Conservation (phyloP, 2,329 filamentous ascomycete species). For the Alternaria atra region DNA sequence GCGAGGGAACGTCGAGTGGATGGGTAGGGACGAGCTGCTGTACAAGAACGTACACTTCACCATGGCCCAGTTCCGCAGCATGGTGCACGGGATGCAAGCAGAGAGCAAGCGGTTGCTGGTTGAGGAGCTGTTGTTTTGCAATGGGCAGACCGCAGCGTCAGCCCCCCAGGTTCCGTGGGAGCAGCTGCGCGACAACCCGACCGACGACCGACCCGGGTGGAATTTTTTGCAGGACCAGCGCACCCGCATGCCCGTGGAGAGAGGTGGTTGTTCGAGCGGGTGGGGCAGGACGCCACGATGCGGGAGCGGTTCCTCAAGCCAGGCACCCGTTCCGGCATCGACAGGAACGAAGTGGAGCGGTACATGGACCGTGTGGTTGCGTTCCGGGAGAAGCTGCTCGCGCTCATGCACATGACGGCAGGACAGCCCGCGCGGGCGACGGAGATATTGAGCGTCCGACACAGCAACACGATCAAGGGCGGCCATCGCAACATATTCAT, state of each 20-base stretch:
- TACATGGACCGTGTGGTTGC: slow-evolving; percentile 17
- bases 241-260: too few relatives aligned
- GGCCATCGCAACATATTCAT: slow-evolving; percentile 27
- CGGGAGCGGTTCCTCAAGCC: slow-evolving; percentile 11
- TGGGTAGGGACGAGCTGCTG: neutral
- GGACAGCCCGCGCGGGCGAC: slow-evolving; percentile 12
- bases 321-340: neutral
- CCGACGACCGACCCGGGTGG: too few relatives aligned
- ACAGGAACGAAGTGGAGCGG: slow-evolving; percentile 11
- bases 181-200: too few relatives aligned
- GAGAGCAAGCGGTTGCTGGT: slow-evolving; percentile 2
- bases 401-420: too few relatives aligned
- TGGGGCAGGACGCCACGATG: too few relatives aligned
- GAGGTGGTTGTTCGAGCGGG: too few relatives aligned
- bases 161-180: too few relatives aligned
- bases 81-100: neutral
- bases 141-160: too few relatives aligned
- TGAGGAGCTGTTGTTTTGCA: too few relatives aligned
- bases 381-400: slow-evolving; percentile 24
- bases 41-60: slow-evolving; percentile 9
- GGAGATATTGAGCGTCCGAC: slow-evolving; percentile 28
- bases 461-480: slow-evolving; percentile 25
- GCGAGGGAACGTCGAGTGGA: too few relatives aligned
- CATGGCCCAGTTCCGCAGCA: slow-evolving; percentile 12
- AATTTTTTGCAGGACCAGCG: too few relatives aligned